phyloP scores from a whole-genome alignment of 2,329 filamentous ascomycete species.

The Phialemonium atrogriseum region DNA sequence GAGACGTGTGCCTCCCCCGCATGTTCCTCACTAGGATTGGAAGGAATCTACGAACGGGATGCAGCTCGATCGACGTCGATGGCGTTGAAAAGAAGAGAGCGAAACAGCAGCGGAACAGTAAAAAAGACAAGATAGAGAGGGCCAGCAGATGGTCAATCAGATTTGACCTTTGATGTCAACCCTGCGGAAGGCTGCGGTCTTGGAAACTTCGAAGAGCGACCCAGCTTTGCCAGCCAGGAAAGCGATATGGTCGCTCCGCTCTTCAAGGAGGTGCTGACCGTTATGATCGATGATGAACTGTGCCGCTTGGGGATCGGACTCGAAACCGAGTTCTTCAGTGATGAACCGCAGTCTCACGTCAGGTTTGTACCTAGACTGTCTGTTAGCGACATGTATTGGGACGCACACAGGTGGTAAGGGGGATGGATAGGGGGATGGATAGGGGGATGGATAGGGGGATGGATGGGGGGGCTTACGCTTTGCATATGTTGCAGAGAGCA shows the following conservation, averaged over 20 bases:
- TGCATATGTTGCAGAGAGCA: constrained; percentile 87
- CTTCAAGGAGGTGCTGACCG: constrained; percentile 67
- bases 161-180: constrained; percentile 99
- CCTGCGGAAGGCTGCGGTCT: constrained; percentile 66
- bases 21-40: no score
- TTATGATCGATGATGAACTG: constrained; percentile 82
- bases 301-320: constrained; percentile 81
- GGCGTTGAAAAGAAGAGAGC: no score
- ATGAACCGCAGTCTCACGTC: constrained; percentile 84
- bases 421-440: no score
- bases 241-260: constrained; percentile 64
- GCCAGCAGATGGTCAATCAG: constrained; percentile 39
- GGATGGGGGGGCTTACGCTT: constrained; percentile 62
- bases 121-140: constrained; percentile 6
- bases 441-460: no score
- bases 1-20: no score
- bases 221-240: constrained; percentile 69
- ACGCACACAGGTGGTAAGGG: background rate
- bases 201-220: constrained; percentile 64
- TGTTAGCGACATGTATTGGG: constrained; percentile 33
- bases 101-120: no score
- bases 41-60: no score
- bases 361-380: constrained; percentile 69
- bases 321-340: constrained; percentile 92
- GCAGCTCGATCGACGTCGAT: background rate